A percentile compares a stretch with the other conserved stretches of the same genome.
Evolutionary conservation across 108 stramenopile species (phyloP).

Genomic region (Cylindrotheca fusiformis): DNA sequence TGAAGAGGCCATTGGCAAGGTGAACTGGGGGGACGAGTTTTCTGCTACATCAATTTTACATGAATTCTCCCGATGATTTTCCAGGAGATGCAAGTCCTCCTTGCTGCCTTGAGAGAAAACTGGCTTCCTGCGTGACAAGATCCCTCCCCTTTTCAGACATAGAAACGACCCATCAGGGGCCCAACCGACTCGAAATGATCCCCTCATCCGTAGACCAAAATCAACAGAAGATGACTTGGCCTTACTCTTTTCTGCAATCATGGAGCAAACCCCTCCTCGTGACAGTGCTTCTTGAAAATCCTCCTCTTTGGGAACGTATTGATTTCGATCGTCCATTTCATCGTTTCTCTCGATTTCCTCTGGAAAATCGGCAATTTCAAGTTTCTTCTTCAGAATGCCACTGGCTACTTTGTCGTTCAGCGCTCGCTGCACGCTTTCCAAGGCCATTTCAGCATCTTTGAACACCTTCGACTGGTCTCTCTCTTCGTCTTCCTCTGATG

Average conservation of each 20-base stretch:
- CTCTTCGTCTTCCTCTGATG: not conserved
- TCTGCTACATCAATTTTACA: conserved; percentile 13
- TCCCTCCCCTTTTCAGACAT: conserved; percentile 13
- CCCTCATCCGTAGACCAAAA: conserved; percentile 72
- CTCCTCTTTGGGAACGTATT: conserved; percentile 18
- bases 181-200: conserved; percentile 82
- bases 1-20: conserved; percentile 5
- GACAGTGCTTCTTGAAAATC: conserved; percentile 10
- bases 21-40: conserved; percentile 32
- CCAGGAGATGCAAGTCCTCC: conserved; percentile 22
- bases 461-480: not conserved
- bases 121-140: conserved; percentile 10
- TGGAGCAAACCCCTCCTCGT: conserved; percentile 17
- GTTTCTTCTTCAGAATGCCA: conserved; percentile 1
- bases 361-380: conserved; percentile 10
- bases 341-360: conserved; percentile 5
- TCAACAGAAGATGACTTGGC: conserved; percentile 50
- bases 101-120: conserved; percentile 15
- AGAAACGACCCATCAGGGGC: conserved; percentile 73
- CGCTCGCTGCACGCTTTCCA: conserved; percentile 5
- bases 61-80: conserved; percentile 48
- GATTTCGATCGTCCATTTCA: not conserved
- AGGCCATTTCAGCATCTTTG: conserved; percentile 17
- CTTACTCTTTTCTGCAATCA: conserved; percentile 23
- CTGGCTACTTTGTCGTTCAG: not conserved